A percentile compares a stretch with the other conserved stretches of the same genome.
Evolutionary conservation across 73 alveolate genomes (phyloP).

Genomic region (Stentor coeruleus): DNA sequence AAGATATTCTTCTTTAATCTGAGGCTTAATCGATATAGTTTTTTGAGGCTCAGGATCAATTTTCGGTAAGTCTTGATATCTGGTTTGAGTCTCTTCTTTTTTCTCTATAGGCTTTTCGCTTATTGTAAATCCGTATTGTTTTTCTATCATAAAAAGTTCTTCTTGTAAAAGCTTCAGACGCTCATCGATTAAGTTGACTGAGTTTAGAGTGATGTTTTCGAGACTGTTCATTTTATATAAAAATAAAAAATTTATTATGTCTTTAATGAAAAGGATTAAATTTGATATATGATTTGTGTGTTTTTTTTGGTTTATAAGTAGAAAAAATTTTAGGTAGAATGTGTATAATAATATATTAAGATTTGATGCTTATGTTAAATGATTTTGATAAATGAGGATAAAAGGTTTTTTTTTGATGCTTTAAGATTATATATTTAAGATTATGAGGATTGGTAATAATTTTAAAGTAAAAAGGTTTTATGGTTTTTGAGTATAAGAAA

Average conservation of each 20-base stretch:
- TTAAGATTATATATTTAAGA: too few relatives aligned
- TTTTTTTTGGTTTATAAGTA: too few relatives aligned
- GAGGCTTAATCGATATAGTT: not conserved
- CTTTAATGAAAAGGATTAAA: not conserved
- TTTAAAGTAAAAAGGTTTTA: too few relatives aligned
- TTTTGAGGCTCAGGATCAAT: constrained; percentile 26
- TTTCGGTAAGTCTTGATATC: constrained; percentile 12
- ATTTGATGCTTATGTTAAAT: too few relatives aligned
- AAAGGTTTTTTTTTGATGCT: too few relatives aligned
- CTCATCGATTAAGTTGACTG: not conserved
- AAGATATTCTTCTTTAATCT: constrained; percentile 3
- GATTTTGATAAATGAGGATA: too few relatives aligned
- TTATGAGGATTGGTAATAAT: too few relatives aligned
- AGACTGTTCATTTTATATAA: constrained; percentile 7
- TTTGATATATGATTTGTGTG: too few relatives aligned
- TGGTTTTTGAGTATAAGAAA: too few relatives aligned
- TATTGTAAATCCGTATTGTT: not conserved
- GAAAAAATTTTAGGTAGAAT: too few relatives aligned
- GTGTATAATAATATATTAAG: too few relatives aligned
- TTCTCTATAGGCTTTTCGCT: not conserved
- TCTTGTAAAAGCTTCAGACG: not conserved
- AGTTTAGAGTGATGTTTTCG: not conserved
- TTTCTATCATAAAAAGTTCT: not conserved
- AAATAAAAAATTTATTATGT: not conserved
- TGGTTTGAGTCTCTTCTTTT: not conserved